Percentiles rank a stretch among this genome's conserved stretches.
These are phyloP conservation scores for Pythium volutum DNA, from an alignment of 352 stramenopile genomes.

Conservation along the genomic window DNA sequence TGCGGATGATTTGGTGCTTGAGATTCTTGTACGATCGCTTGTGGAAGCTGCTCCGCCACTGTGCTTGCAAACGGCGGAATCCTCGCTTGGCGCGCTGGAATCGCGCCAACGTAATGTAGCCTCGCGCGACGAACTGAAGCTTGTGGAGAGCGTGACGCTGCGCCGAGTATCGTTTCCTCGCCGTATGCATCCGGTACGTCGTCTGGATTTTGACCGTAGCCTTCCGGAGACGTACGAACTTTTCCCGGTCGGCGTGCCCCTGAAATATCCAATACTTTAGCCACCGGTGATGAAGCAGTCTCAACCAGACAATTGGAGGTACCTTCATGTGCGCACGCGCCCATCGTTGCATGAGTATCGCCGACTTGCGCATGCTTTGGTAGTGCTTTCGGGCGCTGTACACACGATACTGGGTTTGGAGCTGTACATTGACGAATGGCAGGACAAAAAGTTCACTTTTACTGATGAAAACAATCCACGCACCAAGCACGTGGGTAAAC, in stretches of 20 bases:
- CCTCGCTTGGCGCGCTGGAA: conserved; percentile 46
- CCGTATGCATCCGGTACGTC: conserved; percentile 33
- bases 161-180: conserved; percentile 26
- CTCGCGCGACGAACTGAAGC: conserved; percentile 39
- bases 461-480: neutral
- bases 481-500: neutral
- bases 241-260: conserved; percentile 30
- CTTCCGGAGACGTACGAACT: conserved; percentile 30
- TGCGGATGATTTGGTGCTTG: conserved; percentile 53
- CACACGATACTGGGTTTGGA: conserved; percentile 76
- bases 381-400: conserved; percentile 58
- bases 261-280: conserved; percentile 1
- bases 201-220: conserved; percentile 47
- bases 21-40: conserved; percentile 62
- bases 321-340: conserved; percentile 54
- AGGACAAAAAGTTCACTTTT: neutral
- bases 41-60: conserved; percentile 63
- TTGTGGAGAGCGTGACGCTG: conserved; percentile 20
- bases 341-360: conserved; percentile 53
- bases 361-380: conserved; percentile 30
- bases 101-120: conserved; percentile 43
- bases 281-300: neutral
- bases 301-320: neutral
- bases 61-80: conserved; percentile 56
- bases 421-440: conserved; percentile 24